A percentile compares a stretch with the other conserved stretches of the same genome.
Evolutionary conservation across 225 moss, liverwort and hornwort genomes (phyloP).

Genomic region (Pleurozium schreberi): DNA sequence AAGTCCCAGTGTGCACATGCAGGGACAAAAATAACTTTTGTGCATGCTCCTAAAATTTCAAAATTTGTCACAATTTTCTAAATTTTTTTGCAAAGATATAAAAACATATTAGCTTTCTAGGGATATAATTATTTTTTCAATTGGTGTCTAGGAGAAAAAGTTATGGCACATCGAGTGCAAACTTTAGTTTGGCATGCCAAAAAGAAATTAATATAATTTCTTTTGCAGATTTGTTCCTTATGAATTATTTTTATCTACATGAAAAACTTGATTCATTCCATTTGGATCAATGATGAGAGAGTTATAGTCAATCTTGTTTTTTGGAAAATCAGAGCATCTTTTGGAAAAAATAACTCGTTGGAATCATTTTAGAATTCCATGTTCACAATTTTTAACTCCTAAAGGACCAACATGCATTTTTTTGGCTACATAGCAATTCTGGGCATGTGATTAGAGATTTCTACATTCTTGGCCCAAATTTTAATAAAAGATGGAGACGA

Average conservation of each 20-base stretch:
- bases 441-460: too few relatives aligned
- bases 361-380: too few relatives aligned
- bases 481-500: too few relatives aligned
- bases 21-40: not conserved
- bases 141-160: rapidly evolving
- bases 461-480: too few relatives aligned
- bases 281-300: not conserved
- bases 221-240: too few relatives aligned
- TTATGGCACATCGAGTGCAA: too few relatives aligned
- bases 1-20: rapidly evolving
- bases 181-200: rapidly evolving
- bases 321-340: rapidly evolving
- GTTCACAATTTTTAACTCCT: not conserved
- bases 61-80: rapidly evolving
- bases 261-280: not conserved
- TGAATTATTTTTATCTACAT: not conserved
- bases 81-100: not conserved
- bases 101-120: rapidly evolving
- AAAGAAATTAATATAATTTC: too few relatives aligned
- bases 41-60: rapidly evolving
- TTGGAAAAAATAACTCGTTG: too few relatives aligned
- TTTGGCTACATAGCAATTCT: too few relatives aligned
- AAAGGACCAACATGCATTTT: too few relatives aligned
- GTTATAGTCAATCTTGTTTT: not conserved
- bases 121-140: not conserved